Evolutionary conservation across 1,284 basidiomycete species (phyloP), one percentile per base, ranked within the genome.

Genomic region (Tilletia caries): DNA sequence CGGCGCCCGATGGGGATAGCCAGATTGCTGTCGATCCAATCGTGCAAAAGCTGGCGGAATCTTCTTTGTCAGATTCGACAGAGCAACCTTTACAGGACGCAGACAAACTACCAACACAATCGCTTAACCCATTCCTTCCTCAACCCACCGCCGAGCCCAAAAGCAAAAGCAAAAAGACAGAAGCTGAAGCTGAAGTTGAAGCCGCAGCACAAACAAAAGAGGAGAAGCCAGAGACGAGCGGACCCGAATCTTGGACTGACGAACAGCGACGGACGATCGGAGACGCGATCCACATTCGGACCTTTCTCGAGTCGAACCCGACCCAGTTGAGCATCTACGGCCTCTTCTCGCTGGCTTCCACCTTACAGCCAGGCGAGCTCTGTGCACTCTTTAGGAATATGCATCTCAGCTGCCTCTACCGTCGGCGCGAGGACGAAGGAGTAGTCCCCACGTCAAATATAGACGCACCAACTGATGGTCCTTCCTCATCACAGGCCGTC

Each of bases 271-370:
- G 29, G 5, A 18, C 64, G 12, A 52, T 75, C 41, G 58, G 70
- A 20, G 67, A 70, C 13, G 76, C 76, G 15, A 58, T 74, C 5
- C 58, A 71, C 13, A 64, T 81, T 20, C 72, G 73, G 8, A 65
- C 67, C 12, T 82, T 93, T 84, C 86, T 95, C 62, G 88, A 91
- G 66, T 84, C 84, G 29, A 90, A 90, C 0, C 87, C 88, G 66
- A 92, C 92, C 1, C 93, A 95, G 80, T 84, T 95, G 71, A 95
- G 92, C 0, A 95, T 94, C 77, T 87, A 91, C 66, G 93, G 86
- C 12, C 80, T 86, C n/a, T 85, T 84, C 50, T 80, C 82, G 2
- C 87, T 88, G 5, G 84, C 86, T 2, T 84, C 89, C 70, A 80
- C 70, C 70, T 75, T 72, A 52, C 33, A 66, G 1, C 73, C 75